Conservation (phyloP, 768 basidiomycete genomes). For the Termitomyces sp. region DNA sequence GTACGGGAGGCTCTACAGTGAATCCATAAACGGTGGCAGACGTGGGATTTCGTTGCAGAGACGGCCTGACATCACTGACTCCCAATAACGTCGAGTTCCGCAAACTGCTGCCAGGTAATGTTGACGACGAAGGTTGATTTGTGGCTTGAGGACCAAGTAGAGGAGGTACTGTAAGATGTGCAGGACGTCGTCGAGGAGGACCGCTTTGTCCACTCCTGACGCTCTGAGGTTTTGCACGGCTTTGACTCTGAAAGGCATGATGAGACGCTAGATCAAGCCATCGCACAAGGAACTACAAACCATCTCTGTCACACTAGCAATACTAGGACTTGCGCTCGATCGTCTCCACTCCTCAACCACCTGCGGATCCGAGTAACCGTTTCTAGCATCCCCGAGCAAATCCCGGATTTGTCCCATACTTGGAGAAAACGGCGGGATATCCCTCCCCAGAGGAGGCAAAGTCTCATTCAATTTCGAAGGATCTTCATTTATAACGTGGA, state of each 20-base stretch:
- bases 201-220: background rate
- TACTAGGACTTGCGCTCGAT: constrained; percentile 10
- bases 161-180: constrained; percentile 16
- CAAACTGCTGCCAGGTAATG: background rate
- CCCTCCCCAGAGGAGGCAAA: constrained; percentile 16
- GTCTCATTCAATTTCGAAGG: constrained; percentile 23
- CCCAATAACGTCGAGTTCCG: background rate
- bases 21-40: constrained; percentile 15
- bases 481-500: constrained; percentile 37
- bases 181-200: constrained; percentile 13
- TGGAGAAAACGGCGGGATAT: background rate
- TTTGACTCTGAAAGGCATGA: background rate
- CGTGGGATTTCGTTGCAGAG: constrained; percentile 1
- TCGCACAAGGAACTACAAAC: constrained; percentile 3
- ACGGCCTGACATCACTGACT: background rate
- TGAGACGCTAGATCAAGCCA: background rate
- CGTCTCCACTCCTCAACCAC: constrained; percentile 17
- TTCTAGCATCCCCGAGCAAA: background rate
- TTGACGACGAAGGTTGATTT: background rate
- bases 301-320: constrained; percentile 3
- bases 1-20: constrained; percentile 17
- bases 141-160: constrained; percentile 9
- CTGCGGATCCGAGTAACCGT: constrained; percentile 12
- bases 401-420: constrained; percentile 6
- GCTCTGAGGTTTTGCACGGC: background rate